These are phyloP conservation scores for Gastrolobium bilobum DNA, from an alignment of 306 rosid genomes.

Conservation along the genomic window DNA sequence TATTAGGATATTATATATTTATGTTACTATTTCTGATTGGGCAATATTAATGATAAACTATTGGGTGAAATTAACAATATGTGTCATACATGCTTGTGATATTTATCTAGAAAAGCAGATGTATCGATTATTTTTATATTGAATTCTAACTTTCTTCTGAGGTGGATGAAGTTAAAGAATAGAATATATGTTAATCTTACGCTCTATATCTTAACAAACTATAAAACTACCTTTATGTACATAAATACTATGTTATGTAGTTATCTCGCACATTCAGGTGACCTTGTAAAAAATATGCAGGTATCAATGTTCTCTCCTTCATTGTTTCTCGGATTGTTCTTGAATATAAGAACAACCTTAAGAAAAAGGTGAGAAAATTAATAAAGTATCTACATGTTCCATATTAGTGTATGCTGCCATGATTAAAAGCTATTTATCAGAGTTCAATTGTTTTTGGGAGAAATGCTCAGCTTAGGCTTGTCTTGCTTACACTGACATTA, in stretches of 20 bases:
- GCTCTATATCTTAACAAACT: not conserved
- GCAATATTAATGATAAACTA: not conserved
- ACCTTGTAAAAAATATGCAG: not conserved
- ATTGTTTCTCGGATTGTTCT: not conserved
- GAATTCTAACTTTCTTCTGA: not conserved
- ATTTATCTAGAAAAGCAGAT: not conserved
- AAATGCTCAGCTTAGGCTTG: not conserved
- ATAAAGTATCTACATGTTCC: not conserved
- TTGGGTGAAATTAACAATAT: constrained; percentile 2
- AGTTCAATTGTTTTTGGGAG: constrained; percentile 8
- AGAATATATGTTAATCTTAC: not conserved
- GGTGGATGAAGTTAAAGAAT: not conserved
- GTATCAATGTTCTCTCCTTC: not conserved
- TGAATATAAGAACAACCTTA: not conserved
- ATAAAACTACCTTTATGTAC: not conserved
- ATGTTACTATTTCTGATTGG: constrained; percentile 27
- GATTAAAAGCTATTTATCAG: not conserved
- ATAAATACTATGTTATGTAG: not conserved
- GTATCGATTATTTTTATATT: not conserved
- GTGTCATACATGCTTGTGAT: constrained; percentile 16
- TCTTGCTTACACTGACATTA: not conserved
- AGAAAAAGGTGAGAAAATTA: not conserved
- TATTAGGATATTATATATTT: not conserved
- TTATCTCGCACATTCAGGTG: not conserved
- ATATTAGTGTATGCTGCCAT: not conserved